A percentile compares a stretch with the other conserved stretches of the same genome.
phyloP scores from a whole-genome alignment of 2,329 filamentous ascomycete species.

The Ophiostoma piceae region DNA sequence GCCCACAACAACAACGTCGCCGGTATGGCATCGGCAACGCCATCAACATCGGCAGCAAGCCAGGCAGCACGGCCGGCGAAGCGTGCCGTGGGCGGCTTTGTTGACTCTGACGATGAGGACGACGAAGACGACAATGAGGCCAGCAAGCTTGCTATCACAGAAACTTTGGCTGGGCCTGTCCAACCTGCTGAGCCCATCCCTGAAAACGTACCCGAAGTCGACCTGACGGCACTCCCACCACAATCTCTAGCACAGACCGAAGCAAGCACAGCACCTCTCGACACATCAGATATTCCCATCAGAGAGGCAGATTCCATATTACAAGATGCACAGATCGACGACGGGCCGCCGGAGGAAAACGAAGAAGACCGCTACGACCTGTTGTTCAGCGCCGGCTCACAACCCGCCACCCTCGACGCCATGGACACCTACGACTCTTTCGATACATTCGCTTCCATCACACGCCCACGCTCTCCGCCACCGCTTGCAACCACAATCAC shows the following conservation, averaged over 20 bases:
- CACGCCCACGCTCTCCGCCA: not conserved
- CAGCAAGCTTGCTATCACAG: not conserved
- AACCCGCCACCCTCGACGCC: not conserved
- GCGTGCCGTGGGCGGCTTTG: slow-evolving; percentile 25
- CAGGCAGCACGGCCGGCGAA: not conserved
- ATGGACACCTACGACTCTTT: not conserved
- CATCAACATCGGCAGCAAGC: not conserved
- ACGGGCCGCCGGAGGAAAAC: slow-evolving; percentile 10
- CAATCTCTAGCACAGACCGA: not conserved
- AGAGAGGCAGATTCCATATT: not conserved
- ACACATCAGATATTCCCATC: not conserved
- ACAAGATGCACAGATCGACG: not conserved
- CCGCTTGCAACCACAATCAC: slow-evolving; percentile 2
- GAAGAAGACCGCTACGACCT: slow-evolving; percentile 27
- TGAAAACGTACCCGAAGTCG: not conserved
- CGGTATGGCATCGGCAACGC: not conserved
- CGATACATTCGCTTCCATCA: not conserved
- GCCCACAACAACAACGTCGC: not conserved
- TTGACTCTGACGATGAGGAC: slow-evolving; percentile 21
- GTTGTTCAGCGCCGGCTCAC: slow-evolving; percentile 22
- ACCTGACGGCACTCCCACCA: not conserved
- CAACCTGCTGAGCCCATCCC: not conserved
- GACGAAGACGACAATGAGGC: slow-evolving; percentile 4
- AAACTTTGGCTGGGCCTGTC: not conserved
- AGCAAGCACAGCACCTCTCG: not conserved